Evolutionary conservation across 768 basidiomycete genomes (phyloP), one percentile per base, ranked within the genome.

Genomic region (Epithele typhae): DNA sequence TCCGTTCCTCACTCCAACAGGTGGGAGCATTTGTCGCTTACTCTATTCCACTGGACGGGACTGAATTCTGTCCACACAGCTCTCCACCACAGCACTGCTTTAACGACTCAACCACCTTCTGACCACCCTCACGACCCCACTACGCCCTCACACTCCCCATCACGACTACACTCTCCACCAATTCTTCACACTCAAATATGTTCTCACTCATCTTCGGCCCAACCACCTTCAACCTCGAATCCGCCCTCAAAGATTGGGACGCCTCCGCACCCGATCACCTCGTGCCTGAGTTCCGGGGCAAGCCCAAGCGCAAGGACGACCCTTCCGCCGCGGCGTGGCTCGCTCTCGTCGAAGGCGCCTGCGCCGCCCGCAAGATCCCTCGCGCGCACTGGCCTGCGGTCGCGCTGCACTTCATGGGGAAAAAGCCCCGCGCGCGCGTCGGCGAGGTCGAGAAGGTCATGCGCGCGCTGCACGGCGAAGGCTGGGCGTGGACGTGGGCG

Each of bases 361-460:
- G 85, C 54, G 57, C 72, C 38, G 72, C 81, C 52, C 76, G 79
- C 49, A 77, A 79, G 36, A 75, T 90, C 22, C 87, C 87, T 34
- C 77, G 84, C 61, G 81, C 85, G 52, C 87, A 76, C 62, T 89
- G 87, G 87, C 79, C 87, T 67, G 84, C 84, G 51, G 85, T 84
- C 37, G 87, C 78, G 15, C 83, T 85, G 59, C 81, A 83, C 57
- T 87, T 78, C 62, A 80, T 90, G 77, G 83, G 80, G 1, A 75
- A 76, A 30, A 78, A 80, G 54, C 84, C 87, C 15, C 79, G 70
- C 60, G 70, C 70, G 24, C 76, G 82, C 67, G 74, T 90, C 44
- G 66, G 74, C 21, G 85, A 88, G 55, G 66, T 90, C 46, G 86
- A 87, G 65, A 76, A 75, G 40, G 82, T 90, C 49, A 77, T 90